Evolutionary conservation across 208 protist genomes (phyloP).

Genomic region (Phytomonas sp.): DNA sequence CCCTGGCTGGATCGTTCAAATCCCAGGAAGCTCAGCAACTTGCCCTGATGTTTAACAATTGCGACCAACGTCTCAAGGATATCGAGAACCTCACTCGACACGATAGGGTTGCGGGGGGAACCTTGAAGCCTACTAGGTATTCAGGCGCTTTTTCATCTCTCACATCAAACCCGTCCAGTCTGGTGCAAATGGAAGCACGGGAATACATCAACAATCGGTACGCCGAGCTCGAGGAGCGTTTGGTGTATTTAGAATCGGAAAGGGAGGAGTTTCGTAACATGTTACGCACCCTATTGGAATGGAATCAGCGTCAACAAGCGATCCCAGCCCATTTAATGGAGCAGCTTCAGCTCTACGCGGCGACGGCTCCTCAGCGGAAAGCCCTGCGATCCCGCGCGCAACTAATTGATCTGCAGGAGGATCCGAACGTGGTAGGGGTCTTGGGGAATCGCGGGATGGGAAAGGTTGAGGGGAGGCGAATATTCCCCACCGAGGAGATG

Average conservation of each 20-base stretch:
- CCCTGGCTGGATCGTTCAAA: background rate
- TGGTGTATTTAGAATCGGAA: slow-evolving; percentile 70
- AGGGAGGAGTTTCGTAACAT: slow-evolving; percentile 55
- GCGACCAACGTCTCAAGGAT: background rate
- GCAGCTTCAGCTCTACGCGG: background rate
- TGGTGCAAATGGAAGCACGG: background rate
- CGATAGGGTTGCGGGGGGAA: background rate
- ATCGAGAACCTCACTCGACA: background rate
- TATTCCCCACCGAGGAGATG: background rate
- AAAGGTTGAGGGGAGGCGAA: background rate
- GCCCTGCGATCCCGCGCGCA: background rate
- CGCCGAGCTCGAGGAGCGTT: slow-evolving; percentile 63
- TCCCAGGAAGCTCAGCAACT: background rate
- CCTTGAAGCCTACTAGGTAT: background rate
- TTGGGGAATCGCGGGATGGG: background rate
- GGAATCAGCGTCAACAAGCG: background rate
- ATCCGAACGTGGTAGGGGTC: background rate
- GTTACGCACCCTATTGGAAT: slow-evolving; percentile 31
- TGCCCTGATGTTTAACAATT: background rate
- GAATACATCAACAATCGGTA: slow-evolving; percentile 28
- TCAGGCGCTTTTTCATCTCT: background rate
- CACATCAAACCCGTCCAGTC: background rate
- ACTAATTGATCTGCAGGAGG: background rate
- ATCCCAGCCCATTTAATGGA: background rate
- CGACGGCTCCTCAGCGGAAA: background rate